phyloP scores from a whole-genome alignment of 306 rosid species.

The Fagus crenata region DNA sequence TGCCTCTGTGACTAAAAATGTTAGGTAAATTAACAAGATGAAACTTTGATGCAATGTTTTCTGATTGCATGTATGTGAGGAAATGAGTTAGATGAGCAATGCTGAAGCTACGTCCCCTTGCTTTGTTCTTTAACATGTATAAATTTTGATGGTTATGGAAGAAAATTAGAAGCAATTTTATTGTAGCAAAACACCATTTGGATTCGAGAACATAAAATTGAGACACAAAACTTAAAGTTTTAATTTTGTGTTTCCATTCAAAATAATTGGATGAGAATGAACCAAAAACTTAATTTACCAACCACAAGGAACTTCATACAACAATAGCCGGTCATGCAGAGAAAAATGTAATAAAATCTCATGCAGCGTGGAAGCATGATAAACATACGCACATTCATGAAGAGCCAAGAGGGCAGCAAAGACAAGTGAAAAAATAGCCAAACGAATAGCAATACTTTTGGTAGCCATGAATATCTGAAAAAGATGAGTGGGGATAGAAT shows the following conservation, averaged over 20 bases:
- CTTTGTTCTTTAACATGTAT: neutral
- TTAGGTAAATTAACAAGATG: neutral
- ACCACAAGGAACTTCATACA: too few relatives aligned
- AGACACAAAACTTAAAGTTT: too few relatives aligned
- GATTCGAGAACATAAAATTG: neutral
- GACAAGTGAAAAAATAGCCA: neutral
- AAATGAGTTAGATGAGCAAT: neutral
- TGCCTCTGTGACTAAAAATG: neutral
- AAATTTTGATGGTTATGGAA: too few relatives aligned
- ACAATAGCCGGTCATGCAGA: too few relatives aligned
- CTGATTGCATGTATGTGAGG: neutral
- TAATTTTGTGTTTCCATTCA: too few relatives aligned
- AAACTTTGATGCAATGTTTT: neutral
- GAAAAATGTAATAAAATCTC: too few relatives aligned
- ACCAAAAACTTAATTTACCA: too few relatives aligned
- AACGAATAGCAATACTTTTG: neutral
- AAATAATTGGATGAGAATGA: too few relatives aligned
- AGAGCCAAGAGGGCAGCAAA: neutral
- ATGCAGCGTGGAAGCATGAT: neutral
- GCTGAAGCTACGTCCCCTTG: neutral
- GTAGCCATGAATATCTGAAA: conserved; percentile 5
- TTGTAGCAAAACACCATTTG: neutral
- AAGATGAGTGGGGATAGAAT: too few relatives aligned
- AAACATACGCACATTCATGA: neutral
- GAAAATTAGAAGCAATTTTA: neutral